These are phyloP conservation scores for Boletus fagicola DNA, from an alignment of 768 basidiomycete genomes.

Conservation along the genomic window DNA sequence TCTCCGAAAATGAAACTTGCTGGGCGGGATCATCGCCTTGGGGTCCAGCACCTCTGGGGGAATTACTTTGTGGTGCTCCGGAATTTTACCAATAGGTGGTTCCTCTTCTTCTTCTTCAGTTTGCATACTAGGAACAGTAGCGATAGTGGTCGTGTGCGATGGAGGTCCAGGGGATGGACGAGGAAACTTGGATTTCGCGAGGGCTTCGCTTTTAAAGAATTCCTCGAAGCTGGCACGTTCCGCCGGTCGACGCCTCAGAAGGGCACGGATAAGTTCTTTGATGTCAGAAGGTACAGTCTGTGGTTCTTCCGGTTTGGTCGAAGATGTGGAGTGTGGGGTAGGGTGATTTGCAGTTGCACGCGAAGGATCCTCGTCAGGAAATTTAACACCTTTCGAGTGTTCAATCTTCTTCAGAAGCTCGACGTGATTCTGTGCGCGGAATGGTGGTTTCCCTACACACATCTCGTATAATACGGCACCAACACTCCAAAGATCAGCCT, in stretches of 20 bases:
- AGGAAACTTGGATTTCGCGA: slow-evolving; percentile 76
- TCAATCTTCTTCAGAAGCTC: slow-evolving; percentile 94
- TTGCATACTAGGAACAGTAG: slow-evolving; percentile 16
- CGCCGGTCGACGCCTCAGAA: slow-evolving; percentile 79
- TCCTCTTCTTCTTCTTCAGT: slow-evolving; percentile 35
- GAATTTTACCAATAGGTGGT: slow-evolving; percentile 44
- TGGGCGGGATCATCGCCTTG: slow-evolving; percentile 77
- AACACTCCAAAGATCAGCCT: slow-evolving; percentile 97
- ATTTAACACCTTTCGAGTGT: slow-evolving; percentile 84
- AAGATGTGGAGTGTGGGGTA: slow-evolving; percentile 14
- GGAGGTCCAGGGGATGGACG: slow-evolving; percentile 37
- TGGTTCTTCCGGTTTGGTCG: slow-evolving; percentile 44
- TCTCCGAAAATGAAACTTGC: slow-evolving; percentile 70
- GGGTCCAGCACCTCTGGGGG: slow-evolving; percentile 81
- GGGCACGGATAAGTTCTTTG: slow-evolving; percentile 80
- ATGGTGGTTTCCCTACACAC: slow-evolving; percentile 89
- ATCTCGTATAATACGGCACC: slow-evolving; percentile 97
- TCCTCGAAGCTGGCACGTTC: slow-evolving; percentile 89
- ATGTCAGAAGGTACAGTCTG: slow-evolving; percentile 72
- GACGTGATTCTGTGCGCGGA: slow-evolving; percentile 93
- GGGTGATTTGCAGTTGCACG: slow-evolving; percentile 39
- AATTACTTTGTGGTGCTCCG: slow-evolving; percentile 71
- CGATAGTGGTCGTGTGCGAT: slow-evolving; percentile 10
- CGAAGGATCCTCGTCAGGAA: slow-evolving; percentile 83
- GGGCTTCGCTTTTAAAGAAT: slow-evolving; percentile 81